Conservation (phyloP, 2,329 filamentous ascomycete genomes). For the Ustulina deusta region DNA sequence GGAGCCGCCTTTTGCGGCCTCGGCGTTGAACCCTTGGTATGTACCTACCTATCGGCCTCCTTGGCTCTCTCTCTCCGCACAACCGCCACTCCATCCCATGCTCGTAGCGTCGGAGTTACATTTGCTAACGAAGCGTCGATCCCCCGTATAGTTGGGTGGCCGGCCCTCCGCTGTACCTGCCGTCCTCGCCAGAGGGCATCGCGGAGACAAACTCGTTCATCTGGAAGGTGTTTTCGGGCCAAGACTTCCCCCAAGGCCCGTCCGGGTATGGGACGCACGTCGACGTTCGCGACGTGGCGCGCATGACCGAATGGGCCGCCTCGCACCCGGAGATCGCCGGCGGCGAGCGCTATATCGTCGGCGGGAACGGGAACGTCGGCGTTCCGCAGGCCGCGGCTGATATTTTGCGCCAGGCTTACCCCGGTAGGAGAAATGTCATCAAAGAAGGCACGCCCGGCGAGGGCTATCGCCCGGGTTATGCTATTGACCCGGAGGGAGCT, state of each 20-base stretch:
- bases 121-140: constrained; percentile 3
- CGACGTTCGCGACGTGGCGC: constrained; percentile 60
- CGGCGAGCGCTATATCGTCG: constrained; percentile 57
- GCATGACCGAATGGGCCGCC: constrained; percentile 54
- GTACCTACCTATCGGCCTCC: too few species aligned
- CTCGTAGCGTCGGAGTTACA: background rate
- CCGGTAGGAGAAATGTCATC: constrained; percentile 53
- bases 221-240: constrained; percentile 53
- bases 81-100: background rate
- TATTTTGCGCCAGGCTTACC: constrained; percentile 55
- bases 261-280: constrained; percentile 50
- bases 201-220: constrained; percentile 51
- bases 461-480: constrained; percentile 52
- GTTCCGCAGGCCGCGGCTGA: constrained; percentile 56
- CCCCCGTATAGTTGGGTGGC: constrained; percentile 51
- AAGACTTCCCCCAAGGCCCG: constrained; percentile 43
- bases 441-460: constrained; percentile 53
- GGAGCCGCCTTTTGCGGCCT: constrained; percentile 49
- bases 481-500: constrained; percentile 12
- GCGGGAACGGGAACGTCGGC: constrained; percentile 45
- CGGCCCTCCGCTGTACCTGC: constrained; percentile 55
- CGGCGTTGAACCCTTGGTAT: constrained; percentile 45
- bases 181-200: constrained; percentile 49
- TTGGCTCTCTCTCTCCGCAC: too few species aligned
- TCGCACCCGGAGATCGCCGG: constrained; percentile 53